These are phyloP conservation scores for Leccinum broughii DNA, from an alignment of 768 basidiomycete species.

Conservation along the genomic window DNA sequence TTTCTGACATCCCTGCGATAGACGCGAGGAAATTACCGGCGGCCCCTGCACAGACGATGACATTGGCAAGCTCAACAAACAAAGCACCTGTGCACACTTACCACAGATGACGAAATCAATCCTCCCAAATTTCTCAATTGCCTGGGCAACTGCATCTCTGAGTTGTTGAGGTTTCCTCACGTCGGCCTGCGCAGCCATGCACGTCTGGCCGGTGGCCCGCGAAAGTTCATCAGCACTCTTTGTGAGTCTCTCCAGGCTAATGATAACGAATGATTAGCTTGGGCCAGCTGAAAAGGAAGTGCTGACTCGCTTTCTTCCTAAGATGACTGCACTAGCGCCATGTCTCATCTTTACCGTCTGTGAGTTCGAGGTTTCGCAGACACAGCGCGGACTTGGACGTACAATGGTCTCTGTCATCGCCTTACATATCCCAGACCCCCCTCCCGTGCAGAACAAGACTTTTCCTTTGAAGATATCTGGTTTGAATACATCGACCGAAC, in stretches of 20 bases:
- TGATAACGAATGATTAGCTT: conserved; percentile 6
- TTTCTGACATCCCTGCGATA: conserved; percentile 48
- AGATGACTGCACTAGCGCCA: conserved; percentile 78
- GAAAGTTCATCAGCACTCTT: conserved; percentile 72
- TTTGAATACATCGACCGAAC: conserved; percentile 69
- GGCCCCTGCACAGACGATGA: conserved; percentile 56
- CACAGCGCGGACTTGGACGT: conserved; percentile 25
- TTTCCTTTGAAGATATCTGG: conserved; percentile 85
- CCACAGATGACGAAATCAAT: conserved; percentile 97
- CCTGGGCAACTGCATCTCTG: conserved; percentile 69
- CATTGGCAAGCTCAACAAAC: neutral
- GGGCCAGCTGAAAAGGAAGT: neutral
- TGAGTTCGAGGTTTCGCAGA: conserved; percentile 6
- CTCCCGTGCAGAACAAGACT: conserved; percentile 89
- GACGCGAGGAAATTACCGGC: conserved; percentile 96
- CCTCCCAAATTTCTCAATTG: conserved; percentile 74
- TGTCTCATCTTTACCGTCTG: conserved; percentile 63
- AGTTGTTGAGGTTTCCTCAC: conserved; percentile 78
- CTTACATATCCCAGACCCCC: conserved; percentile 91
- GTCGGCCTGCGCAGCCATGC: conserved; percentile 76
- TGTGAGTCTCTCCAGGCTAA: conserved; percentile 69
- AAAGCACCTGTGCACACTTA: conserved; percentile 33
- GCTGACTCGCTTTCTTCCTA: conserved; percentile 77
- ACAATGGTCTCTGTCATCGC: conserved; percentile 85
- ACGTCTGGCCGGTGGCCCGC: conserved; percentile 63